Base-by-base conservation (phyloP, 2,329 filamentous ascomycete species). In the Botrytis cinerea region DNA sequence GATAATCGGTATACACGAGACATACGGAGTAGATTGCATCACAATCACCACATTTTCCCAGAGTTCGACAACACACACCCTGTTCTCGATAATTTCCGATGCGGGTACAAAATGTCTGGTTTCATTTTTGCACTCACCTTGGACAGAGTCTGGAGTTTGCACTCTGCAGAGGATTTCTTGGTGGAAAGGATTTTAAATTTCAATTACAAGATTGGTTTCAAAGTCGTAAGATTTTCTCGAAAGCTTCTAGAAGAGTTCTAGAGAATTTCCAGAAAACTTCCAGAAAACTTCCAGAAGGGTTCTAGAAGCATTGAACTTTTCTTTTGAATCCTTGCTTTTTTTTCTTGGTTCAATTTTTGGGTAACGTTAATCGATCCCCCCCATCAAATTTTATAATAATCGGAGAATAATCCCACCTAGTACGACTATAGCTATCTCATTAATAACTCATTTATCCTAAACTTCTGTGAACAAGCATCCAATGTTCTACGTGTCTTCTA, bases 401-500 rank as follows among this genome's bases (percentile, higher is more conserved):
- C 14, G 7, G 51, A 57, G n/a, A 57, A 57, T 57, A 57, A 32
- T 28, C 51, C 51, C 28, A 4, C 51, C 51, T 57, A 32, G n/a
- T 54, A 45, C 43, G 2, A 16, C 14, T 16, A 1, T 16, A 54
- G 25, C 14, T 28, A n/a, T 54, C 46, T 48, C 46, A 7, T n/a
- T 54, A 54, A 28, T 54, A 54, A 28, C n/a, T 54, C 51, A 43
- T 54, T 28, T 25, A 67, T 38, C 63, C 32, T 18, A 67, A 38
- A 35, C 45, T 67, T 67, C 63, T 7, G 18, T 48, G 5, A 18
- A 54, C 46, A 67, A 22, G 46, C 64, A 54, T 67, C 40, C 46
- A 20, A 16, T 40, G 20, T 54, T 54, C 64, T 40, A 54, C 64
- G 64, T 40, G 46, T 68, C 64, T 68, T 62, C 60, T 40, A 62